Base-by-base conservation (phyloP, 1,284 basidiomycete genomes). In the Marasmius sp. region DNA sequence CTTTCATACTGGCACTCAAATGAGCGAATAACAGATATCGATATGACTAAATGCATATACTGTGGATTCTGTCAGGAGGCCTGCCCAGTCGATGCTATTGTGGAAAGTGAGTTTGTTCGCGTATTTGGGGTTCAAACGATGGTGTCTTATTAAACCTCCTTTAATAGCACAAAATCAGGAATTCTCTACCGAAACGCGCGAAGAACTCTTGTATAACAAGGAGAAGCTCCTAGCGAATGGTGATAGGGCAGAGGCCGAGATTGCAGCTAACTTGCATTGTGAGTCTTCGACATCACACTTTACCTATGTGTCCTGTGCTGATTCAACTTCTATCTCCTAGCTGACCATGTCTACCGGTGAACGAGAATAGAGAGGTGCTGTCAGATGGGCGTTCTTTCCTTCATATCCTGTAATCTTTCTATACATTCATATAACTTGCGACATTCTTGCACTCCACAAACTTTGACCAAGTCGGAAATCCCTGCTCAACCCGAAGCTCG, bases 171-270 rank as follows among this genome's bases (percentile, higher is more conserved):
- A 96, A 87, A 97, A 98, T 77, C 91, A 94, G 70, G 95, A 97
- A 75, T 98, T 91, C 82, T 92, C 95, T 10, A 98, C 95, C 51
- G 97, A 99, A 81, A 98, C 95, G 10, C 92, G 97, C 64, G 97
- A 99, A 77, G 97, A 99, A 78, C 86, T 99, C 61, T 82, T 99
- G 56, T 99, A 99, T 82, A 99, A 99, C 85, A 99, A 99, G 81
- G 94, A 96, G 82, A 95, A 97, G 79, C 85, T 98, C 60, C 83
- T 98, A 61, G 88, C 94, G 48, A 98, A 98, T 73, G 97, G 97
- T 64, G 97, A 99, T 80, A 82, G 93, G 66, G 93, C 94, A 66
- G 97, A 99, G 79, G 93, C 95, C 41, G 97, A 99, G 81, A 94
- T 98, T 72, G 94, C 94, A 61, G 95, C 95, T 61, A 97, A 97